Conservation (phyloP, 306 rosid genomes). For the Fagus sylvatica region DNA sequence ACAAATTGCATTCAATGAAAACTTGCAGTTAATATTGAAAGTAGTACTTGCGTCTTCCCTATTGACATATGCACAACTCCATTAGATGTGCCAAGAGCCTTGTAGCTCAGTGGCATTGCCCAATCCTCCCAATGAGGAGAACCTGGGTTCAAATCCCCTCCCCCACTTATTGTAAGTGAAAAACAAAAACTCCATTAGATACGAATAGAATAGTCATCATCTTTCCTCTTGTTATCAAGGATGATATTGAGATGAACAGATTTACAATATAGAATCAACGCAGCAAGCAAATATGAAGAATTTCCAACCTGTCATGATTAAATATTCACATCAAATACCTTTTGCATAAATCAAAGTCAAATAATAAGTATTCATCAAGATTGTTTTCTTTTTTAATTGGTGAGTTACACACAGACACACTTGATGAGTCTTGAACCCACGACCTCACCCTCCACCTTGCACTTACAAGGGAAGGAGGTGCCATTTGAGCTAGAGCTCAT, state of each 20-base stretch:
- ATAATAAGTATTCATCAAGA: background rate
- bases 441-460: too few relatives aligned
- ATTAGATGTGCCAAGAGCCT: background rate
- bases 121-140: too few relatives aligned
- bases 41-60: too few relatives aligned
- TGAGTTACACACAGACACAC: background rate
- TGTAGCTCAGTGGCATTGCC: too few relatives aligned
- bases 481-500: too few relatives aligned
- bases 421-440: too few relatives aligned
- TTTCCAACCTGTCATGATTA: background rate
- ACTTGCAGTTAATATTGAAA: background rate
- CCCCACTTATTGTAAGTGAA: too few relatives aligned
- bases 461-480: too few relatives aligned
- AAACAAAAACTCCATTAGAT: background rate
- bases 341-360: background rate
- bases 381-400: background rate
- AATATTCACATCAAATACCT: background rate
- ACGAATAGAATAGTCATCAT: background rate
- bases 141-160: too few relatives aligned
- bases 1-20: background rate
- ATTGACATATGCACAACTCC: background rate
- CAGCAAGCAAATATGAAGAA: background rate
- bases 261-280: background rate
- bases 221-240: background rate
- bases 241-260: background rate